phyloP scores from a whole-genome alignment of 495 filamentous ascomycete genomes.

The Trichoderma parareesei region DNA sequence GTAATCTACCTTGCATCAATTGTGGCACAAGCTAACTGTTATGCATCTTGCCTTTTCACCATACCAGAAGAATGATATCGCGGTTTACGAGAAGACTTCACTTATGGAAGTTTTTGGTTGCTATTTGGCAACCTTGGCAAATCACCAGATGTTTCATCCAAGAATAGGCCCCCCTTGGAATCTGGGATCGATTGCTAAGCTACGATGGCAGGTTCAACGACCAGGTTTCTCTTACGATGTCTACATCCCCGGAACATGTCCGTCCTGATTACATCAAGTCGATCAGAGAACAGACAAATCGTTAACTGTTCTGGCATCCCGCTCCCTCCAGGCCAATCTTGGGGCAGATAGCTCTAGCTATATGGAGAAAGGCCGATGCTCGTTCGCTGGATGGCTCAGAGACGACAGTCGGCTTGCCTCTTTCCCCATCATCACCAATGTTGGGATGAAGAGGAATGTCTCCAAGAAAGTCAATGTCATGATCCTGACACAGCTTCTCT shows the following conservation, averaged over 20 bases:
- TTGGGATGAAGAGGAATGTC: slow-evolving; percentile 82
- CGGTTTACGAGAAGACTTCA: not conserved
- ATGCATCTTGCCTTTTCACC: not conserved
- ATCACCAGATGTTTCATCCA: not conserved
- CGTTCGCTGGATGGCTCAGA: slow-evolving; percentile 66
- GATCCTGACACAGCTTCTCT: slow-evolving; percentile 37
- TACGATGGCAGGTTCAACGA: slow-evolving; percentile 7
- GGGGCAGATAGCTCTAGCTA: slow-evolving; percentile 54
- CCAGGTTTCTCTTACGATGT: not conserved
- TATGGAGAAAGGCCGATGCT: slow-evolving; percentile 59
- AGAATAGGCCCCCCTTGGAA: slow-evolving; percentile 5
- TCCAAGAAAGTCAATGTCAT: slow-evolving; percentile 68
- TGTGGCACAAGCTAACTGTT: slow-evolving; percentile 2
- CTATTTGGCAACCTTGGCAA: not conserved
- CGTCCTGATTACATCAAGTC: not conserved
- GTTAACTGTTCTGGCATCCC: not conserved
- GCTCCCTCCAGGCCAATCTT: slow-evolving; percentile 34
- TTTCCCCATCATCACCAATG: slow-evolving; percentile 85
- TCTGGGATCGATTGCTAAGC: slow-evolving; percentile 3
- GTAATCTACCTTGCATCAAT: slow-evolving; percentile 6
- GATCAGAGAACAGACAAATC: not conserved
- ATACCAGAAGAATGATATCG: not conserved
- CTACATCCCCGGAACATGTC: not conserved
- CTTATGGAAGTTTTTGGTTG: not conserved
- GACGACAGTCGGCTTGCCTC: slow-evolving; percentile 85